Conservation (phyloP, 257 asterid species). For the Gentiana macrophylla region DNA sequence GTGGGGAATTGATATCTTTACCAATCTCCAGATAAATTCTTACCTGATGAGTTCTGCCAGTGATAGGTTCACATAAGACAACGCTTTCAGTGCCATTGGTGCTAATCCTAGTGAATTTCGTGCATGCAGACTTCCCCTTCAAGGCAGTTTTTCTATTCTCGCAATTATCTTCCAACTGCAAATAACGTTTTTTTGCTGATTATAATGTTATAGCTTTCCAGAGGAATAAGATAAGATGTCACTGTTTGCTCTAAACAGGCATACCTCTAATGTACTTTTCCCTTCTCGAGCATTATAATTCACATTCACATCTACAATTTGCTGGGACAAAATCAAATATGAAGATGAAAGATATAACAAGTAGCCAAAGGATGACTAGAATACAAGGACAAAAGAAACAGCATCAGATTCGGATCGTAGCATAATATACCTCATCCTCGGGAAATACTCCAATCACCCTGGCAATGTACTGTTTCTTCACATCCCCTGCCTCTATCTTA, state of each 20-base stretch:
- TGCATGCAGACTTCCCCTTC: constrained; percentile 82
- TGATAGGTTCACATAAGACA: constrained; percentile 74
- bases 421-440: constrained; percentile 64
- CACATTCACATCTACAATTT: constrained; percentile 64
- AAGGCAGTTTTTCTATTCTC: constrained; percentile 14
- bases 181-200: constrained; percentile 3
- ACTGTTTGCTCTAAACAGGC: too few relatives aligned
- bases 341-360: constrained; percentile 2
- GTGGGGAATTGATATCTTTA: not conserved
- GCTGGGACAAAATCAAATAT: constrained; percentile 37
- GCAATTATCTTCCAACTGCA: constrained; percentile 43
- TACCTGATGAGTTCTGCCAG: constrained; percentile 99
- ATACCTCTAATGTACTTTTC: constrained; percentile 74
- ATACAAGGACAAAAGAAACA: not conserved
- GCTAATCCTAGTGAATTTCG: constrained; percentile 78
- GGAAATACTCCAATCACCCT: constrained; percentile 83
- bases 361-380: not conserved
- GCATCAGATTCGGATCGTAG: not conserved
- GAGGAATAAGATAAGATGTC: too few relatives aligned
- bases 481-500: constrained; percentile 81
- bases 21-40: not conserved
- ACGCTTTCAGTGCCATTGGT: constrained; percentile 77
- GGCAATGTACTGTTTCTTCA: constrained; percentile 82
- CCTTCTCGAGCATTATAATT: constrained; percentile 73
- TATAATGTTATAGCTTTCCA: too few relatives aligned